Evolutionary conservation across 2,329 filamentous ascomycete species (phyloP).

Genomic region (Aspergillus udagawae): DNA sequence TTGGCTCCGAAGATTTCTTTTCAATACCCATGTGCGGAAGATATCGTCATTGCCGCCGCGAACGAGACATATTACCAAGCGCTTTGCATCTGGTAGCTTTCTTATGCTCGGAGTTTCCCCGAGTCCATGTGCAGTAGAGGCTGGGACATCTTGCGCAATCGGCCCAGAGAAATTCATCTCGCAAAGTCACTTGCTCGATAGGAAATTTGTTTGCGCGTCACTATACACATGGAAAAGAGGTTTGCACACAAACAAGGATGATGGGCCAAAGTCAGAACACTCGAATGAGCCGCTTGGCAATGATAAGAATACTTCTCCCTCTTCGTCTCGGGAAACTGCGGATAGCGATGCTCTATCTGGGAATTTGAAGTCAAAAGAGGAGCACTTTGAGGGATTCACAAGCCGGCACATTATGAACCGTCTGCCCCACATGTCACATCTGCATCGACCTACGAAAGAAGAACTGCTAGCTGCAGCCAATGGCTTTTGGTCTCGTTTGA

Average conservation of each 20-base stretch:
- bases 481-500: conserved; percentile 85
- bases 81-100: conserved; percentile 54
- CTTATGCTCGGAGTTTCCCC: conserved; percentile 47
- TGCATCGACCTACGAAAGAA: conserved; percentile 83
- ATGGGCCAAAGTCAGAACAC: conserved; percentile 10
- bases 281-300: conserved; percentile 12
- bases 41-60: conserved; percentile 19
- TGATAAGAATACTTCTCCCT: conserved; percentile 13
- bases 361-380: conserved; percentile 23
- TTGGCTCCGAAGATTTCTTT: conserved; percentile 10
- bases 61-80: conserved; percentile 44
- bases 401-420: conserved; percentile 52
- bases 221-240: conserved; percentile 26
- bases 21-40: conserved; percentile 12
- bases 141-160: conserved; percentile 29
- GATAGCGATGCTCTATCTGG: conserved; percentile 6
- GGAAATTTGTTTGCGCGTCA: conserved; percentile 12
- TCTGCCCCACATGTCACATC: conserved; percentile 67
- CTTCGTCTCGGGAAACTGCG: conserved; percentile 1
- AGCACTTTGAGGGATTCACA: conserved; percentile 13
- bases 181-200: conserved; percentile 19
- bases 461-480: conserved; percentile 87
- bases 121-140: conserved; percentile 30
- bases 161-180: conserved; percentile 27
- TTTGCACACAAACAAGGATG: conserved; percentile 28